Percentiles rank a stretch among this genome's conserved stretches.
Evolutionary conservation across 1,139 yeast species (phyloP).

Genomic region (Hyphopichia burtonii): DNA sequence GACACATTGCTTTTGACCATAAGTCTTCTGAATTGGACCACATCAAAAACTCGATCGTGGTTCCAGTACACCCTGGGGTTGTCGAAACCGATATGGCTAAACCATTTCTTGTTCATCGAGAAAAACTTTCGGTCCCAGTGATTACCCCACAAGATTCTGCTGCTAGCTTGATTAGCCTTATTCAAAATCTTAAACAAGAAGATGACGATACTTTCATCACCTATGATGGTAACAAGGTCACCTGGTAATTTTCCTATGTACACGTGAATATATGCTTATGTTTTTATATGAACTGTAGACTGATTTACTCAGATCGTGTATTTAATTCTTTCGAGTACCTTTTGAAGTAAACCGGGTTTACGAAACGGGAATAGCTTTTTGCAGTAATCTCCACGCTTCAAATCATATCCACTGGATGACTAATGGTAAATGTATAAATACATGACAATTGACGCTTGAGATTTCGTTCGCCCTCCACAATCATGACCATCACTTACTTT

Average conservation of each 20-base stretch:
- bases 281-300: no score
- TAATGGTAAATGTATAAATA: no score
- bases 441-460: no score
- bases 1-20: constrained; percentile 1
- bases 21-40: not conserved
- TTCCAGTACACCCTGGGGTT: constrained; percentile 29
- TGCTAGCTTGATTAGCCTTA: constrained; percentile 1
- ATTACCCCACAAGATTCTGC: constrained; percentile 8
- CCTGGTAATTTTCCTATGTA: constrained; percentile 8
- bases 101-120: constrained; percentile 21
- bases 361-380: no score
- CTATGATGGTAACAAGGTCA: constrained; percentile 8
- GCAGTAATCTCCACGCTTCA: no score
- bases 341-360: no score
- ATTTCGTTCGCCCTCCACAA: no score
- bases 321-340: no score
- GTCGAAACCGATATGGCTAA: constrained; percentile 23
- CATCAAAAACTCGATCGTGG: constrained; percentile 18
- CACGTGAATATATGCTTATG: no score
- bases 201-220: constrained; percentile 10
- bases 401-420: no score
- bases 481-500: constrained; percentile 8
- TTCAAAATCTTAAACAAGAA: constrained; percentile 4
- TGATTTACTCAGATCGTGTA: no score
- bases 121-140: constrained; percentile 28